Evolutionary conservation across 768 basidiomycete species (phyloP).

Genomic region (Macrolepiota fuliginosa): DNA sequence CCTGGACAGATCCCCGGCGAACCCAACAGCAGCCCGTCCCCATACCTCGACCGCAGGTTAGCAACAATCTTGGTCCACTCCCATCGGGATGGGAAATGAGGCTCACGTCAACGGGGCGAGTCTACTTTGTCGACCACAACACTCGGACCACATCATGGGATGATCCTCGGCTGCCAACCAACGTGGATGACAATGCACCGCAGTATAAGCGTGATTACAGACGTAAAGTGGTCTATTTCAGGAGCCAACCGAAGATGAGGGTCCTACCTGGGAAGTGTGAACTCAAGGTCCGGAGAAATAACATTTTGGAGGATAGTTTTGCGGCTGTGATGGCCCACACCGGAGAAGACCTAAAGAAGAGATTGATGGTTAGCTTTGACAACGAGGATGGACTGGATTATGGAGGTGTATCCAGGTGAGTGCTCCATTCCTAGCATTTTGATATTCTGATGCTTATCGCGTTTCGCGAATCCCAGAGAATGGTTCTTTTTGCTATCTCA

Average conservation of each 20-base stretch:
- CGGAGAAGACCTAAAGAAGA: conserved; percentile 66
- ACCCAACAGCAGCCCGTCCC: conserved; percentile 46
- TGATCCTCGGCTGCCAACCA: conserved; percentile 82
- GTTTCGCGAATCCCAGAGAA: conserved; percentile 45
- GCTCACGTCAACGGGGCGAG: conserved; percentile 75
- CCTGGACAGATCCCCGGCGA: conserved; percentile 87
- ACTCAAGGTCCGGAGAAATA: conserved; percentile 74
- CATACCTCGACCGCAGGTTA: conserved; percentile 42
- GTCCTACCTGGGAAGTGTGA: conserved; percentile 80
- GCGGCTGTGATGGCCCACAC: conserved; percentile 79
- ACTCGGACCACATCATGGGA: conserved; percentile 91
- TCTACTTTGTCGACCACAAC: conserved; percentile 94
- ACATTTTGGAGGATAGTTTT: conserved; percentile 87
- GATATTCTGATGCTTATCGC: conserved; percentile 4
- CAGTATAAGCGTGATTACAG: conserved; percentile 95
- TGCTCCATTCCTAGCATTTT: not conserved
- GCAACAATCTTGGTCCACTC: conserved; percentile 71
- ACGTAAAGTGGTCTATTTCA: conserved; percentile 90
- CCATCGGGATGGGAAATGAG: conserved; percentile 97
- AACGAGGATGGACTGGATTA: conserved; percentile 81
- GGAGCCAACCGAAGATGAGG: conserved; percentile 85
- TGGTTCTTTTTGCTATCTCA: conserved; percentile 87
- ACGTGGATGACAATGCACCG: conserved; percentile 85
- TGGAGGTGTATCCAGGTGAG: conserved; percentile 71
- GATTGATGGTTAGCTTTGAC: conserved; percentile 73